Evolutionary conservation across 2,329 filamentous ascomycete species (phyloP), one percentile per base, ranked within the genome.

Genomic region (Chaetothyriales sp.): DNA sequence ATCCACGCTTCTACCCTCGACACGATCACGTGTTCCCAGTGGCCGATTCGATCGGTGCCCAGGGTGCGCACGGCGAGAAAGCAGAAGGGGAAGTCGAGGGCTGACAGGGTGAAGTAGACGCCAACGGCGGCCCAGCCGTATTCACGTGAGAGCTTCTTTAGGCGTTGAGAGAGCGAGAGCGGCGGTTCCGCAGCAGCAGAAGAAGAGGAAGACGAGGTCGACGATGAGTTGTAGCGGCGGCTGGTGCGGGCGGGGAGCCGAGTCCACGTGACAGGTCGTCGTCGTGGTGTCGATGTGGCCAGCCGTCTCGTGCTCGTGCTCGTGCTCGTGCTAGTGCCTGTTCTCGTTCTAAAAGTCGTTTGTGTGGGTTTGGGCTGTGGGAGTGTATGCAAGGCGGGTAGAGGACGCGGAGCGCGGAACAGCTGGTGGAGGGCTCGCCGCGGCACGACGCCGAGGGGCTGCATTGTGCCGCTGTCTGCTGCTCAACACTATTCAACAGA

Each of bases 81-180:
- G 70, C 90, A 97, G 65, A 97, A 86, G 0, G 92, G 92, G 59
- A 97, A 94, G 69, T 98, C 92, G 49, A 95, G 71, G 40, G 86
- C 84, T 44, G 86, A 89, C 51, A 98, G 71, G 1, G 75, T 75
- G 9, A 95, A 69, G 68, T 98, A 98, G 13, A 98, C 86, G n/a
- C 89, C 90, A 4, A 95, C 69, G 1, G 89, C 89, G 2, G 86
- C 78, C 88, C 89, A 97, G 43, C 92, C 92, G 67, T 98, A 98
- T 67, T 97, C 90, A 57, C 83, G 82, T 2, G 85, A 89, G 46
- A 98, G 77, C 65, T 86, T 88, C 69, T 83, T 89, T 65, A 97
- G 72, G 22, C 84, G 78, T 57, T 81, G 81, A 1, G 82, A 83
- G 44, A 92, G 67, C 6, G 81, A 78, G 10, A 72, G 68, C 8